Conservation (phyloP, 2,329 filamentous ascomycete genomes). For the Penicillium olsonii region DNA sequence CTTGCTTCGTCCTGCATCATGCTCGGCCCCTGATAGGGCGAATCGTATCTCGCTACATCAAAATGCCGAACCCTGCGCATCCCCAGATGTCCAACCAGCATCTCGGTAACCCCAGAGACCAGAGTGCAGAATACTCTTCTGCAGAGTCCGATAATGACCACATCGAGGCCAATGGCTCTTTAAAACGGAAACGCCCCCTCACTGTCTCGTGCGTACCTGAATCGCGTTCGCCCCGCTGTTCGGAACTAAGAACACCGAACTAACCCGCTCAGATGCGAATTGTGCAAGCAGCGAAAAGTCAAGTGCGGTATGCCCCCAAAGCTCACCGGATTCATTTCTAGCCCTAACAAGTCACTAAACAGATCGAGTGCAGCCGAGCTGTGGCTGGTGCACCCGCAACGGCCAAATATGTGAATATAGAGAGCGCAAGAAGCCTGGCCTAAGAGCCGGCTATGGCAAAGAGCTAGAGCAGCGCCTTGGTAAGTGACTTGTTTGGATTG, state of each 20-base stretch:
- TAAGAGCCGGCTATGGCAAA: conserved; percentile 67
- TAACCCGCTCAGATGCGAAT: conserved; percentile 41
- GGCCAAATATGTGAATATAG: conserved; percentile 68
- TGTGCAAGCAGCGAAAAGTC: conserved; percentile 49
- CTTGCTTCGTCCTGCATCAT: conserved; percentile 13
- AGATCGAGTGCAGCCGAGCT: conserved; percentile 61
- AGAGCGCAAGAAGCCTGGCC: conserved; percentile 69
- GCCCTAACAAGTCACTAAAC: conserved; percentile 11
- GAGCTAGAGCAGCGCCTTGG: conserved; percentile 70
- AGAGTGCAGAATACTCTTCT: conserved; percentile 39
- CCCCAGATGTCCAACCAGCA: conserved; percentile 24
- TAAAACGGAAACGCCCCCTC: conserved; percentile 42
- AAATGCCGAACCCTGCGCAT: conserved; percentile 36
- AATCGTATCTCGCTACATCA: conserved; percentile 32
- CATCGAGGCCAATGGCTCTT: conserved; percentile 29
- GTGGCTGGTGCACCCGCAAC: conserved; percentile 71
- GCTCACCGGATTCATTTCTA: background rate
- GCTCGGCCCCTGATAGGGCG: conserved; percentile 24
- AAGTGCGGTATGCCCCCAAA: conserved; percentile 43
- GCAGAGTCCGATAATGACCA: conserved; percentile 37
- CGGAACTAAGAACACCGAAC: conserved; percentile 1
- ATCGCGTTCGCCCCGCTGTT: background rate
- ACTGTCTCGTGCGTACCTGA: conserved; percentile 39
- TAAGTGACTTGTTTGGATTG: conserved; percentile 20
- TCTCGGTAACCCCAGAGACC: conserved; percentile 27